Conservation (phyloP, 805 yeast species). For the Yarrowia sp. region DNA sequence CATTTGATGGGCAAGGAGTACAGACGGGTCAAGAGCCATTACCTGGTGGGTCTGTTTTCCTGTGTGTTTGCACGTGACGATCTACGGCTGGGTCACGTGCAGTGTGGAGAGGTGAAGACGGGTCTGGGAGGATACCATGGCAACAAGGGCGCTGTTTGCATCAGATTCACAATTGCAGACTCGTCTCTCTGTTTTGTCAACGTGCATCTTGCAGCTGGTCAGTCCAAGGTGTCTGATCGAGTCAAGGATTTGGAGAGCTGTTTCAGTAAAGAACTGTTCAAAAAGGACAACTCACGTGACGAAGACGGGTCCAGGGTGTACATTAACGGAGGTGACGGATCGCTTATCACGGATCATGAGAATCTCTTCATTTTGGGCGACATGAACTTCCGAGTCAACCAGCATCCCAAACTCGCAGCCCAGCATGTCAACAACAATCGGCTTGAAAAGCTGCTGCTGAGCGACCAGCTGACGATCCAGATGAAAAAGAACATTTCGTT, state of each 20-base stretch:
- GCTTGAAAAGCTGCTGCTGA: constrained; percentile 62
- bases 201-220: constrained; percentile 94
- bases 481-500: constrained; percentile 71
- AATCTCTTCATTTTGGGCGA: constrained; percentile 92
- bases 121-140: constrained; percentile 92
- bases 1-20: constrained; percentile 52
- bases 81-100: neutral
- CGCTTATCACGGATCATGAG: constrained; percentile 76
- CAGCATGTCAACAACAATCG: constrained; percentile 58
- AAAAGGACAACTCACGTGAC: constrained; percentile 40
- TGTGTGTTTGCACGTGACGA: constrained; percentile 64
- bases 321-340: constrained; percentile 53
- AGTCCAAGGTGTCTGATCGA: constrained; percentile 78
- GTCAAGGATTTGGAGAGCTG: constrained; percentile 86
- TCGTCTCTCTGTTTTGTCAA: constrained; percentile 79
- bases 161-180: constrained; percentile 68
- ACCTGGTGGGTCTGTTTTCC: constrained; percentile 82
- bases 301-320: constrained; percentile 40
- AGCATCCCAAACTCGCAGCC: constrained; percentile 75
- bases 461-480: constrained; percentile 81
- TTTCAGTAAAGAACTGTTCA: constrained; percentile 50
- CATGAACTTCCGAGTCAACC: constrained; percentile 81
- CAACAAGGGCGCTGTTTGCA: constrained; percentile 75
- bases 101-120: constrained; percentile 68
- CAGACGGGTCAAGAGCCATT: constrained; percentile 72